A percentile compares a stretch with the other conserved stretches of the same genome.
Conservation (phyloP, 257 asterid species). For the Solanum piurae region DNA sequence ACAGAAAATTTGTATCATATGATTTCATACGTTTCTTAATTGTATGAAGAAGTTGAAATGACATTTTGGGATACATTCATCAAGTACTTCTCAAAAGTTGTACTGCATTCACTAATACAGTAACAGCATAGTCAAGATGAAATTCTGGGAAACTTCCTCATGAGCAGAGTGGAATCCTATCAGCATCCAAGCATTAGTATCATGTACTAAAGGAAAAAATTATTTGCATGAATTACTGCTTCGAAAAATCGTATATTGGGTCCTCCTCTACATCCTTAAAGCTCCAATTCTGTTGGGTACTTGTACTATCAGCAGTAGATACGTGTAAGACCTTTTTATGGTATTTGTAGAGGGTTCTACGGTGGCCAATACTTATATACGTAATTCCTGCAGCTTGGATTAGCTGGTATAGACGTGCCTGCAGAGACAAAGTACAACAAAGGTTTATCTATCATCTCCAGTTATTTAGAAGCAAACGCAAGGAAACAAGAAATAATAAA, state of each 20-base stretch:
- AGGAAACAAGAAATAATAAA: not conserved
- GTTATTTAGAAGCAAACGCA: not conserved
- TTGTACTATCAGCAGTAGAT: constrained; percentile 31
- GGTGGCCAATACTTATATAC: constrained; percentile 64
- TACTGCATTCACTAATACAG: not conserved
- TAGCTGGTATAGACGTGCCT: constrained; percentile 53
- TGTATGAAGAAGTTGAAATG: not conserved
- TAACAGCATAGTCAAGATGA: not conserved
- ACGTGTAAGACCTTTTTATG: constrained; percentile 37
- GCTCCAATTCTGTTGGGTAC: constrained; percentile 37
- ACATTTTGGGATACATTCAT: not conserved
- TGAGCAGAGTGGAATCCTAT: not conserved
- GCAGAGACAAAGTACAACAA: constrained; percentile 25
- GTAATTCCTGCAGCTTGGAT: constrained; percentile 62
- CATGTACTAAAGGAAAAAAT: not conserved
- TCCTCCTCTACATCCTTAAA: constrained; percentile 34
- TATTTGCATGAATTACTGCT: constrained; percentile 13
- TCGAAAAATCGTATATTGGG: constrained; percentile 8
- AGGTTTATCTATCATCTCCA: not conserved
- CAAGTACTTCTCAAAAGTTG: not conserved
- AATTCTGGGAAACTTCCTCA: not conserved
- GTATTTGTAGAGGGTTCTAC: constrained; percentile 44
- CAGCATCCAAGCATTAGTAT: not conserved
- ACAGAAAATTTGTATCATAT: not conserved
- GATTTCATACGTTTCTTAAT: not conserved